phyloP scores from a whole-genome alignment of 805 yeast species.

The Brettanomyces anomalus region DNA sequence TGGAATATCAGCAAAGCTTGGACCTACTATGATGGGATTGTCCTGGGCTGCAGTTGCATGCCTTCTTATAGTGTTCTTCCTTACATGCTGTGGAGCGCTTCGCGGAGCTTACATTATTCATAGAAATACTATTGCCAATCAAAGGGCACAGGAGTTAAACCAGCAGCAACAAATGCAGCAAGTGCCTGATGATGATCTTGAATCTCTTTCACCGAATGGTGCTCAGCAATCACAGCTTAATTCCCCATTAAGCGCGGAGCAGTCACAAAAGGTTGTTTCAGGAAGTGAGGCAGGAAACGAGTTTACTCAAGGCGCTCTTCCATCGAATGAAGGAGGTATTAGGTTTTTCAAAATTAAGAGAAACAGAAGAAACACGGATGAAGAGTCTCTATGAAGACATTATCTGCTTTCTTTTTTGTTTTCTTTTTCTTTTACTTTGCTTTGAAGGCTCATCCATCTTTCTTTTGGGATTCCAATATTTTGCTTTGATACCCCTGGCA shows the following conservation, averaged over 20 bases:
- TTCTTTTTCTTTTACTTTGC: background rate
- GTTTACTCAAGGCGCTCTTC: constrained; percentile 13
- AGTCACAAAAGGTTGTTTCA: background rate
- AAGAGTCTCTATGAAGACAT: constrained; percentile 20
- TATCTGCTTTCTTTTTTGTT: background rate
- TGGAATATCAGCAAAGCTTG: constrained; percentile 38
- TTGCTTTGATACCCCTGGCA: no score
- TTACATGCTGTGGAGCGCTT: constrained; percentile 42
- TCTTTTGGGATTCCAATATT: background rate
- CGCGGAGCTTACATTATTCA: constrained; percentile 44
- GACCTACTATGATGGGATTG: constrained; percentile 50
- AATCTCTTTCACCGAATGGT: background rate
- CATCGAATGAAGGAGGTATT: constrained; percentile 47
- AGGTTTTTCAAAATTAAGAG: constrained; percentile 71
- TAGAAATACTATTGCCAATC: constrained; percentile 19
- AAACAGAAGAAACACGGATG: constrained; percentile 34
- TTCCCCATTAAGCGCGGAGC: constrained; percentile 12
- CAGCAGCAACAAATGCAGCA: constrained; percentile 5
- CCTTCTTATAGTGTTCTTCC: constrained; percentile 39
- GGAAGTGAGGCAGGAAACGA: constrained; percentile 15
- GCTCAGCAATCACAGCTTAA: background rate
- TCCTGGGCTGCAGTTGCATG: constrained; percentile 63
- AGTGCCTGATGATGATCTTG: constrained; percentile 10
- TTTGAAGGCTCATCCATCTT: background rate
- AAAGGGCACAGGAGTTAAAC: constrained; percentile 4